These are phyloP conservation scores for Suhomyces coccinellae DNA, from an alignment of 1,139 yeast species.

Conservation along the genomic window DNA sequence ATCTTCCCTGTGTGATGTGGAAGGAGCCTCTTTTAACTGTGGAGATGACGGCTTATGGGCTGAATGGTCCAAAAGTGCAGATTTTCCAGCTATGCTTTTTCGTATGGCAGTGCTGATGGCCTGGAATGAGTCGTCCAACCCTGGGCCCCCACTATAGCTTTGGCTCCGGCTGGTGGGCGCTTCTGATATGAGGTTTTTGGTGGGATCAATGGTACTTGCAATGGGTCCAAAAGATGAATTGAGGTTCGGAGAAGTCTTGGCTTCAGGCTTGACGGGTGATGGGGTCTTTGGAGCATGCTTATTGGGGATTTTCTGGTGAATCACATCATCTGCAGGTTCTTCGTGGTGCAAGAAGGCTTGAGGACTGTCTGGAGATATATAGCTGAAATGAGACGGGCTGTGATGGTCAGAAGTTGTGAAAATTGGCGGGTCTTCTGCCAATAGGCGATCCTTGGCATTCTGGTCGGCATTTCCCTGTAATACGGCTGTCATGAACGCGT, in stretches of 20 bases:
- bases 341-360: neutral
- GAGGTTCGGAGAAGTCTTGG: slow-evolving; percentile 19
- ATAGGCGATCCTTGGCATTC: neutral
- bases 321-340: neutral
- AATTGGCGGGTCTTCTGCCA: slow-evolving; percentile 1
- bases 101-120: slow-evolving; percentile 43
- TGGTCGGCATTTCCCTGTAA: slow-evolving; percentile 12
- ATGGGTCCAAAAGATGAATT: slow-evolving; percentile 26
- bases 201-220: slow-evolving; percentile 16
- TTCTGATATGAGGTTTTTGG: slow-evolving; percentile 5
- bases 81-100: slow-evolving; percentile 40
- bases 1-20: neutral
- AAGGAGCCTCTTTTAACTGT: neutral
- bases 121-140: slow-evolving; percentile 28
- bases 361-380: slow-evolving; percentile 6
- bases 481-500: slow-evolving; percentile 25
- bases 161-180: neutral
- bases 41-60: neutral
- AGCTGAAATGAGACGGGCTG: slow-evolving; percentile 11
- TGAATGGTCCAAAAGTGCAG: slow-evolving; percentile 8
- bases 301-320: neutral
- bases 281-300: slow-evolving; percentile 10
- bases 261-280: slow-evolving; percentile 10
- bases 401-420: neutral
- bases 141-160: slow-evolving; percentile 3